A percentile compares a stretch with the other conserved stretches of the same genome.
phyloP scores from a whole-genome alignment of 1,284 basidiomycete genomes.

The Pseudozyma pruni region DNA sequence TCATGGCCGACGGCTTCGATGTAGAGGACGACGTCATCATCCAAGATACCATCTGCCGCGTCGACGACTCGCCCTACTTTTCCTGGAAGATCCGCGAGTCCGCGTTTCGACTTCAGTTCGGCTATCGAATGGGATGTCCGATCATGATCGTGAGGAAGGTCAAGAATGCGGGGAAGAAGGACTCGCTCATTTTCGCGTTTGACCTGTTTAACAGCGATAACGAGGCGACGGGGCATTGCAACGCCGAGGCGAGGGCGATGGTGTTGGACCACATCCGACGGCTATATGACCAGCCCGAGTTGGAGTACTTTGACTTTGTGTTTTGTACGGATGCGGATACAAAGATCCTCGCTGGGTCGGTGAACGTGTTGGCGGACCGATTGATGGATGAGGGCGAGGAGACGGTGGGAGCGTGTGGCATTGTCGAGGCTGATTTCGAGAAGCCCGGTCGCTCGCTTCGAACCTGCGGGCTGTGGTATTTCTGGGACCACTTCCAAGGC shows the following conservation, averaged over 20 bases:
- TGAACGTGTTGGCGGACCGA: constrained; percentile 22
- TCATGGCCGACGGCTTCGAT: constrained; percentile 37
- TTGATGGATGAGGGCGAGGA: constrained; percentile 28
- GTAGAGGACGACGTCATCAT: constrained; percentile 36
- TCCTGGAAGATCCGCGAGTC: constrained; percentile 41
- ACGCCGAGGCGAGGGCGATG: constrained; percentile 20
- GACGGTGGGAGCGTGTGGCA: constrained; percentile 30
- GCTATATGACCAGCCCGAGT: constrained; percentile 20
- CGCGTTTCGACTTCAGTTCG: constrained; percentile 26
- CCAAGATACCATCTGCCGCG: constrained; percentile 10
- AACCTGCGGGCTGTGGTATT: constrained; percentile 27
- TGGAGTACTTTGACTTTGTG: constrained; percentile 28
- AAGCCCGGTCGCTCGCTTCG: constrained; percentile 15
- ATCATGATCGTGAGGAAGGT: constrained; percentile 34
- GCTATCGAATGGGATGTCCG: constrained; percentile 16
- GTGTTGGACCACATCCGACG: constrained; percentile 24
- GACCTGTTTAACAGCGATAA: constrained; percentile 41
- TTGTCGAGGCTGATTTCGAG: constrained; percentile 30
- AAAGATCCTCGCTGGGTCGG: constrained; percentile 29
- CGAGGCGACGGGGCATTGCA: constrained; percentile 27
- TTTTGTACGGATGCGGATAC: constrained; percentile 40
- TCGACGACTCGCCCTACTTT: constrained; percentile 28
- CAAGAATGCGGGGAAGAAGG: constrained; percentile 40
- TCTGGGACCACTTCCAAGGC: constrained; percentile 39
- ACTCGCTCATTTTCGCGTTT: constrained; percentile 40